Evolutionary conservation across 2,329 filamentous ascomycete genomes (phyloP), one percentile per base, ranked within the genome.

Genomic region (Pseudogymnoascus sp.): DNA sequence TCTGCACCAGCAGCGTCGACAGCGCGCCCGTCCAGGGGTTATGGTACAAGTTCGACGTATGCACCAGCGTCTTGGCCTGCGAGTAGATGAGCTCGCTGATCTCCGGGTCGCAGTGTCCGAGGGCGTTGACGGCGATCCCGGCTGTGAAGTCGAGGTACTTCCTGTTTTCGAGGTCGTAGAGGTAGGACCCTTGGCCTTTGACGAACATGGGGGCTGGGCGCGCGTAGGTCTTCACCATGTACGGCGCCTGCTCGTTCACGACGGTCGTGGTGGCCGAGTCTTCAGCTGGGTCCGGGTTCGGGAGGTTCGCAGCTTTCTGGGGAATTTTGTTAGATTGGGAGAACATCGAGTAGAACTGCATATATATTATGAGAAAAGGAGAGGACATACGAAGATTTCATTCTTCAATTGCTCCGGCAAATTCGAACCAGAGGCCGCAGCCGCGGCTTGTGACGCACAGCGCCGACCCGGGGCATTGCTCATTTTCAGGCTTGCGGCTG

Each of bases 11-110:
- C 23, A 92, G 80, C 75, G 95, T 87, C 67, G 91, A 96, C 62
- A 99, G 85, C 1, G 88, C 86, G 34, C 93, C 93, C 1, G 91
- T 97, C 90, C 95, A 97, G 1, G 89, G 88, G 77, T 97, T 99
- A 78, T 97, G 90, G 82, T 97, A 99, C 18, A 99, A 84, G 76
- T 99, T 99, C 10, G 92, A 97, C 57, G 90, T 89, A 76, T 99
- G 95, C 64, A 97, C 83, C 60, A 99, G 84, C 6, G 87, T 92
- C 71, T 88, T 81, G 31, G 87, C 82, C 85, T 84, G 37, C n/a
- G 47, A 64, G 42, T 62, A 16, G 66, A 97, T 80, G 61, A 97
- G 81, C 72, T 85, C 81, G 59, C 85, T 80, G 68, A 97, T 84
- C 70, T 89, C 90, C 4, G 87, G 82, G 71, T 99, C 92, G 72